A percentile compares a stretch with the other conserved stretches of the same genome.
phyloP scores from a whole-genome alignment of 2,329 filamentous ascomycete species.

The Alternaria consortialis region DNA sequence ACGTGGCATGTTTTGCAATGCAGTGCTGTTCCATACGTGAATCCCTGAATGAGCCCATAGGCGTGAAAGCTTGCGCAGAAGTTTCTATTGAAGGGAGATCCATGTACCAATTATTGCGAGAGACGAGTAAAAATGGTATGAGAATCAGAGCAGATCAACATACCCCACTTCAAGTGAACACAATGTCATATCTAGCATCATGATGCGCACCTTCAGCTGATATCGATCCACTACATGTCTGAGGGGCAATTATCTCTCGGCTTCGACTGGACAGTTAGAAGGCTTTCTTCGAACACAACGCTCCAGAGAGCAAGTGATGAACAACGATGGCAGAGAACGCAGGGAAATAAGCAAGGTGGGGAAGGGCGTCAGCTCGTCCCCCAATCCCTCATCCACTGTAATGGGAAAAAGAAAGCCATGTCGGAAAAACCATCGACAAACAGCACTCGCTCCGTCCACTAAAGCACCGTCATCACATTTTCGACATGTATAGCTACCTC shows the following conservation, averaged over 20 bases:
- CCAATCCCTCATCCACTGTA: not conserved
- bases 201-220: not conserved
- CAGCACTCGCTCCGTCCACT: not conserved
- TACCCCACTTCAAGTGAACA: not conserved
- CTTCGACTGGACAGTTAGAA: not conserved
- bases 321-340: not conserved
- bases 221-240: not conserved
- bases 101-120: not conserved
- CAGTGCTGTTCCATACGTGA: not conserved
- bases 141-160: not conserved
- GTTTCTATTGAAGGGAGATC: not conserved
- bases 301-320: not conserved
- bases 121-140: not conserved
- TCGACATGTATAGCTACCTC: not conserved
- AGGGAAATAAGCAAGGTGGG: not conserved
- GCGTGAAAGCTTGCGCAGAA: not conserved
- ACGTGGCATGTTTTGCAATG: not conserved
- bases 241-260: too few species aligned
- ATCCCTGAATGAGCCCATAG: not conserved
- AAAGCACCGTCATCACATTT: not conserved
- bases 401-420: not conserved
- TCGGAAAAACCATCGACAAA: not conserved
- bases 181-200: not conserved
- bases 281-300: not conserved
- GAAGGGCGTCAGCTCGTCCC: not conserved